A percentile compares a stretch with the other conserved stretches of the same genome.
Evolutionary conservation across 371 early-diverging fungal genomes (phyloP).

Genomic region (Rhizopus sp.): DNA sequence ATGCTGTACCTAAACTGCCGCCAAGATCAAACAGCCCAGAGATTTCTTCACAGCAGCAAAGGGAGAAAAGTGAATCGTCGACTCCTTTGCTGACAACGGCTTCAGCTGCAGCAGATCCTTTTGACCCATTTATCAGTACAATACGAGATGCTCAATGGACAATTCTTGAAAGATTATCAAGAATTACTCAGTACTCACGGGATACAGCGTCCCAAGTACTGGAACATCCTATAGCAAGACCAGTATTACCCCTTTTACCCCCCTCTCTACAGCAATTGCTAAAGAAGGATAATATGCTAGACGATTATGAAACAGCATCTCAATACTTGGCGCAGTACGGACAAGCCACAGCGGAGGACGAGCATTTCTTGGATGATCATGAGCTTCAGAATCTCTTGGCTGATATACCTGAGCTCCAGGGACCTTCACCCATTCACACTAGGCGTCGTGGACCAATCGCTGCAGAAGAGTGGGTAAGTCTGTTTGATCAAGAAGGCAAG

Average conservation of each 20-base stretch:
- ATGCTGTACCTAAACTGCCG: too few relatives aligned
- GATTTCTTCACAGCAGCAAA: too few relatives aligned
- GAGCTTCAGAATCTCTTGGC: constrained; percentile 27
- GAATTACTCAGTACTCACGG: constrained; percentile 73
- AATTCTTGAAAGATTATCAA: constrained; percentile 74
- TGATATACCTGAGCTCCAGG: constrained; percentile 36
- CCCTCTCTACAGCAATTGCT: constrained; percentile 32
- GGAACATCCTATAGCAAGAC: constrained; percentile 54
- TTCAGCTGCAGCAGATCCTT: not conserved
- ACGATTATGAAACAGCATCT: constrained; percentile 81
- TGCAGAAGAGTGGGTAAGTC: constrained; percentile 77
- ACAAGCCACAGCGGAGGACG: not conserved
- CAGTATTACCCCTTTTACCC: constrained; percentile 1
- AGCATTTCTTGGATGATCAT: constrained; percentile 15
- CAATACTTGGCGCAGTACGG: constrained; percentile 82
- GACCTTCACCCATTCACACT: constrained; percentile 31
- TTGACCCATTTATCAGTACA: constrained; percentile 15
- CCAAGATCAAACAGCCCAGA: too few relatives aligned
- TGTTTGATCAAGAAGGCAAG: constrained; percentile 68
- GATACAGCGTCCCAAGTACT: constrained; percentile 73
- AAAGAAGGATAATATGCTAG: constrained; percentile 54
- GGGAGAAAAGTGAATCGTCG: too few relatives aligned
- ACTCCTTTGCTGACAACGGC: not conserved
- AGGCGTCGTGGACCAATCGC: constrained; percentile 59
- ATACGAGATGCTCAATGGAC: constrained; percentile 64